Conservation (phyloP, 371 early-diverging fungal species). For the Apophysomyces variabilis region DNA sequence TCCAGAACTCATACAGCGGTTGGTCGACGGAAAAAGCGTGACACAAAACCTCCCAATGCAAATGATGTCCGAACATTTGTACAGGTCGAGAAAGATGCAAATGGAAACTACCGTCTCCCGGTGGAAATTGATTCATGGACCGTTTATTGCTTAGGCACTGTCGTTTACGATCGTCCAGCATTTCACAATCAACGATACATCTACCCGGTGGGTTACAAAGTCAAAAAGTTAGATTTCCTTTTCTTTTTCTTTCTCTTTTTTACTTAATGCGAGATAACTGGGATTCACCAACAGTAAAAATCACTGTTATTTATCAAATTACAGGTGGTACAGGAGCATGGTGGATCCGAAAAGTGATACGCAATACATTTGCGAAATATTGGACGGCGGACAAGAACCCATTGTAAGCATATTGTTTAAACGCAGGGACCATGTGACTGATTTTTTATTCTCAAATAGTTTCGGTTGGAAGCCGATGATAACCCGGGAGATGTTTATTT, state of each 20-base stretch:
- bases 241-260: too few relatives aligned
- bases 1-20: conserved; percentile 29
- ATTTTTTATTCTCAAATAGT: conserved; percentile 21
- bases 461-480: conserved; percentile 58
- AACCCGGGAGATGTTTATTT: conserved; percentile 40
- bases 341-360: conserved; percentile 71
- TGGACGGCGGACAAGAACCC: conserved; percentile 85
- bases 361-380: conserved; percentile 79
- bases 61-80: conserved; percentile 43
- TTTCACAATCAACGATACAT: conserved; percentile 94
- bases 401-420: conserved; percentile 24
- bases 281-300: conserved; percentile 6
- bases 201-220: conserved; percentile 88
- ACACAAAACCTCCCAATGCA: conserved; percentile 24
- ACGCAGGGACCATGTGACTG: neutral
- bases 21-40: conserved; percentile 28
- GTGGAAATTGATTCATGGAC: conserved; percentile 85
- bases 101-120: conserved; percentile 80
- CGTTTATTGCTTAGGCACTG: conserved; percentile 72
- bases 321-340: conserved; percentile 79
- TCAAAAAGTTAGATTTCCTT: conserved; percentile 43
- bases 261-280: neutral
- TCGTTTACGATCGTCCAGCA: conserved; percentile 78
- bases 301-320: neutral
- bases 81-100: conserved; percentile 67